These are phyloP conservation scores for Ascochyta koolunga DNA, from an alignment of 2,329 filamentous ascomycete species.

Conservation along the genomic window DNA sequence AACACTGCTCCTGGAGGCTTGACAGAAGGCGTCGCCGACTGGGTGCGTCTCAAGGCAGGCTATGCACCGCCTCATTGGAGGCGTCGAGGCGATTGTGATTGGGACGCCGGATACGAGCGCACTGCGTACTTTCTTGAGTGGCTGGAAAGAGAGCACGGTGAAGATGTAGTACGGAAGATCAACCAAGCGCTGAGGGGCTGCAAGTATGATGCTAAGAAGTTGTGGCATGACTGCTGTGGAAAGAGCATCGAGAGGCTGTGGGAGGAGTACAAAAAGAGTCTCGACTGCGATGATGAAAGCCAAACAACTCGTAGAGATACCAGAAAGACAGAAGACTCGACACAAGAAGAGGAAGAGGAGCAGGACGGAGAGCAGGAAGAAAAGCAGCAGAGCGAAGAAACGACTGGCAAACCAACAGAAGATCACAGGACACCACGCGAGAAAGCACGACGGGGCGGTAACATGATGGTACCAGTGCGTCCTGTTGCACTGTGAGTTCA, in stretches of 20 bases:
- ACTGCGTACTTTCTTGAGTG: slow-evolving; percentile 92
- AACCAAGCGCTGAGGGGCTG: slow-evolving; percentile 69
- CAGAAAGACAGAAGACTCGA: background rate
- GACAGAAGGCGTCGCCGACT: slow-evolving; percentile 92
- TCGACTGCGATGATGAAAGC: slow-evolving; percentile 41
- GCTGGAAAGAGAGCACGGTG: slow-evolving; percentile 69
- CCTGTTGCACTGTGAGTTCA: slow-evolving; percentile 7
- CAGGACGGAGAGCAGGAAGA: background rate
- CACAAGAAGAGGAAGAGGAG: background rate
- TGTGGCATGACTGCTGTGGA: slow-evolving; percentile 75
- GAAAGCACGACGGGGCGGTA: slow-evolving; percentile 21
- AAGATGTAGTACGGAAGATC: slow-evolving; percentile 61
- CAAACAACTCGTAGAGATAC: background rate
- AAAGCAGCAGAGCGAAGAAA: background rate
- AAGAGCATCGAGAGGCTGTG: slow-evolving; percentile 72
- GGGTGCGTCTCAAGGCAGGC: slow-evolving; percentile 77
- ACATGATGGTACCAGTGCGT: slow-evolving; percentile 20
- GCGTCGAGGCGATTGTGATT: slow-evolving; percentile 62
- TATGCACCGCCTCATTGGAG: slow-evolving; percentile 86
- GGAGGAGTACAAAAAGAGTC: slow-evolving; percentile 68
- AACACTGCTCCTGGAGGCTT: slow-evolving; percentile 69
- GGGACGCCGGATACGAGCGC: slow-evolving; percentile 88
- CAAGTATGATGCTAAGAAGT: slow-evolving; percentile 67
- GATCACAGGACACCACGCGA: slow-evolving; percentile 16
- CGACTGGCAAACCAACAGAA: background rate